phyloP scores from a whole-genome alignment of 305 asterid species.

The Coffea humblotiana region DNA sequence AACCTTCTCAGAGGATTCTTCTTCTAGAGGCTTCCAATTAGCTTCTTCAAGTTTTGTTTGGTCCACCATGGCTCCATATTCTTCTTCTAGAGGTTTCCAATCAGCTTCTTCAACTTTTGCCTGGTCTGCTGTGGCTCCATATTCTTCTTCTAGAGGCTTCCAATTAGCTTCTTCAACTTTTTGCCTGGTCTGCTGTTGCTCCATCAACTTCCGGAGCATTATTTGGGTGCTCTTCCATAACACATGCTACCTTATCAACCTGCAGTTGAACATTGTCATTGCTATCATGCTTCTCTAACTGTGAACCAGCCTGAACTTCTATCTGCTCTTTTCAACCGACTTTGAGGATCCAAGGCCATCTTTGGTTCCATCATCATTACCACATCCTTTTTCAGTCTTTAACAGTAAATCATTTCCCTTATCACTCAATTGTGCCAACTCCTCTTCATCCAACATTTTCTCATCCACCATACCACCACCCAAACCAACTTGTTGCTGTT shows the following conservation, averaged over 20 bases:
- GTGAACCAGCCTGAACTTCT: conserved; percentile 32
- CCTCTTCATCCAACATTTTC: conserved; percentile 32
- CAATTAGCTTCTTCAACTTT: conserved; percentile 30
- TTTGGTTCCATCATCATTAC: conserved; percentile 33
- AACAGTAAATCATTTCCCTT: conserved; percentile 30
- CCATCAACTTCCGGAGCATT: conserved; percentile 29
- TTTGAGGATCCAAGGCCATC: conserved; percentile 34
- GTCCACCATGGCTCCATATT: conserved; percentile 8
- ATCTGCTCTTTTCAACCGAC: conserved; percentile 34
- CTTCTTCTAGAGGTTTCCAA: conserved; percentile 16
- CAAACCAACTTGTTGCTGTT: conserved; percentile 38
- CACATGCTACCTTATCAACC: conserved; percentile 32
- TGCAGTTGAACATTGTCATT: conserved; percentile 36
- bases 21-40: conserved; percentile 31
- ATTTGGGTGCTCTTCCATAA: conserved; percentile 30
- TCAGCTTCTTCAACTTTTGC: conserved; percentile 30
- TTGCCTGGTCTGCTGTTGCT: conserved; percentile 19
- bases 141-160: conserved; percentile 38
- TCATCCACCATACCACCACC: conserved; percentile 40
- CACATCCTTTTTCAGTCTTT: conserved; percentile 28
- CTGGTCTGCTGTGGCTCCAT: conserved; percentile 17
- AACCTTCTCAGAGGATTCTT: conserved; percentile 32
- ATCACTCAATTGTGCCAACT: conserved; percentile 36
- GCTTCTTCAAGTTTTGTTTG: conserved; percentile 33
- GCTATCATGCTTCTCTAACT: conserved; percentile 37